Base-by-base conservation (phyloP, 116 monocot genomes). In the Iris pallida region DNA sequence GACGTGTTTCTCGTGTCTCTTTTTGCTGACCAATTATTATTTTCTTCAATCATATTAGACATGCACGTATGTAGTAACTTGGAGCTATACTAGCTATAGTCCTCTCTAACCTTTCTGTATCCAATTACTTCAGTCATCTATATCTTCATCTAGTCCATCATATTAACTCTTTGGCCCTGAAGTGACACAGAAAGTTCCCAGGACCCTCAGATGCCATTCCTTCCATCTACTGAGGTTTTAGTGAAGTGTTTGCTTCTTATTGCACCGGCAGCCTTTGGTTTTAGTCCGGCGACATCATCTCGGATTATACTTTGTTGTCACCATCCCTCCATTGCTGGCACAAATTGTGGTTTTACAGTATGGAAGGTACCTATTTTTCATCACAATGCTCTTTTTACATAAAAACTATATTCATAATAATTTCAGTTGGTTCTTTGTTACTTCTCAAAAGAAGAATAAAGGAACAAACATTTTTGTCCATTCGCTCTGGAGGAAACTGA, bases 211-310 rank as follows among this genome's bases (percentile, higher is more conserved):
- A 55, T 83, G 41, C 84, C 82, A 57, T 82, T 93, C 78, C 66
- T 86, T 69, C 91, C 95, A 72, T 85, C 95, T 20, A 30, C 47
- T 65, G 96, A 92, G 66, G 68, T 81, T 19, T 59, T 96, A 55
- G 91, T 96, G 60, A 91, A 91, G 79, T 65, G 80, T 65, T 74
- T 96, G 59, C 70, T 96, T 78, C 72, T 96, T 62, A 72, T 92
- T 77, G 92, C 92, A 6, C 85, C 89, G 17, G 62, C 78, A 64
- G 84, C 87, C 53, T 51, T 92, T 60, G 63, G 78, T 59, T 65
- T 70, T 75, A 59, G 77, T 59, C 49, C 79, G 58, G 55, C 47
- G 53, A 72, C 84, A 58, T 91, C 68, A 70, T 82, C 90, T 42
- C 64, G 63, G 41, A 57, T 96, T 73, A 61, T 91, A 40, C 72